Conservation (phyloP, 345 rosid species). For the Hevea brasiliensis region DNA sequence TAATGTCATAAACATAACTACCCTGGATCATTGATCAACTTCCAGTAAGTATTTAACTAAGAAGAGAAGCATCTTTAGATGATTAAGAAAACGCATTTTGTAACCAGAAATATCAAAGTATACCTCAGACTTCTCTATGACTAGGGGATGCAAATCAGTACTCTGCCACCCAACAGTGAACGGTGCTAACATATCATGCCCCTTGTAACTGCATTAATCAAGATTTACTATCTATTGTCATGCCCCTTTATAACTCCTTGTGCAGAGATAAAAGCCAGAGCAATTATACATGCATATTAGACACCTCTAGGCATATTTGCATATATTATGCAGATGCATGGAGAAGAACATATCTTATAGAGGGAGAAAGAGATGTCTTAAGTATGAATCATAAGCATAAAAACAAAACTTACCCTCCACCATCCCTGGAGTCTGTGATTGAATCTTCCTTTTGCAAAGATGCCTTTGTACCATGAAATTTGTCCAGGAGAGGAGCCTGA, state of each 20-base stretch:
- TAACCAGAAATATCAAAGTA: not conserved
- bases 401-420: constrained; percentile 37
- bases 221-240: constrained; percentile 11
- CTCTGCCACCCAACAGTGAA: constrained; percentile 97
- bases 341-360: too few species aligned
- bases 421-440: constrained; percentile 20
- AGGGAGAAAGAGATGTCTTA: not conserved
- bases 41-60: constrained; percentile 5
- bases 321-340: not conserved
- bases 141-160: constrained; percentile 70
- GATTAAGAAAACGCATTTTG: not conserved
- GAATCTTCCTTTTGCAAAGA: constrained; percentile 50
- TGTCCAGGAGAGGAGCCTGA: constrained; percentile 31
- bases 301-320: not conserved
- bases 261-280: not conserved
- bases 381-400: not conserved
- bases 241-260: too few species aligned
- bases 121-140: constrained; percentile 88
- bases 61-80: not conserved
- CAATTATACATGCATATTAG: not conserved
- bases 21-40: constrained; percentile 50
- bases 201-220: constrained; percentile 60
- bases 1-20: constrained; percentile 69
- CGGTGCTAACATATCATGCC: constrained; percentile 98
- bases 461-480: constrained; percentile 55